These are phyloP conservation scores for Acanthamoeba castellanii DNA, from an alignment of 208 protist genomes.

Conservation along the genomic window DNA sequence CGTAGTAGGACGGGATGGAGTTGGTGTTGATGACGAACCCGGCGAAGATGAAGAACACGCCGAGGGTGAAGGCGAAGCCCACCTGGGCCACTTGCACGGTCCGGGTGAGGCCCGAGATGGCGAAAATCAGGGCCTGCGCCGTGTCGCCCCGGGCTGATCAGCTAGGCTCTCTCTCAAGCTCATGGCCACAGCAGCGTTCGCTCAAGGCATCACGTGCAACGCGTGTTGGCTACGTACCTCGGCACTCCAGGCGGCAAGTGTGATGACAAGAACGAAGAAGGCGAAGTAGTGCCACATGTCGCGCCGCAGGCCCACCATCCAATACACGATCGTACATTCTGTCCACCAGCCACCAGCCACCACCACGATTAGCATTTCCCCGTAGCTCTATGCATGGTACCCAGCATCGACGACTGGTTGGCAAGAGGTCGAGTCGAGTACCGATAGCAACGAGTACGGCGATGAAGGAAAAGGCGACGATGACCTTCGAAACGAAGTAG, in stretches of 20 bases:
- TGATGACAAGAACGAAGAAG: conserved; percentile 17
- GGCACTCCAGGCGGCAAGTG: not conserved
- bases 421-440: too few relatives aligned
- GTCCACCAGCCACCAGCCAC: too few relatives aligned
- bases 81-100: not conserved
- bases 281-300: not conserved
- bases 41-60: conserved; percentile 69
- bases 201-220: too few relatives aligned
- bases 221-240: too few relatives aligned
- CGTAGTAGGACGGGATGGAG: conserved; percentile 51
- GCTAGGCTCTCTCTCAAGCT: too few relatives aligned
- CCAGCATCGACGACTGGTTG: too few relatives aligned
- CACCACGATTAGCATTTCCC: too few relatives aligned
- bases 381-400: too few relatives aligned
- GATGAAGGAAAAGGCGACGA: not conserved
- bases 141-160: too few relatives aligned
- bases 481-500: conserved; percentile 1
- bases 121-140: not conserved
- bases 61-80: not conserved
- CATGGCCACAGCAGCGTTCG: too few relatives aligned
- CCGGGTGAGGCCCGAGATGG: not conserved
- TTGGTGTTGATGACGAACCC: conserved; percentile 57
- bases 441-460: not conserved
- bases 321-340: conserved; percentile 36
- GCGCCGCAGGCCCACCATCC: conserved; percentile 37